Percentiles rank a stretch among this genome's conserved stretches.
phyloP scores from a whole-genome alignment of 2,329 filamentous ascomycete genomes.

The Metarhizium brunneum region DNA sequence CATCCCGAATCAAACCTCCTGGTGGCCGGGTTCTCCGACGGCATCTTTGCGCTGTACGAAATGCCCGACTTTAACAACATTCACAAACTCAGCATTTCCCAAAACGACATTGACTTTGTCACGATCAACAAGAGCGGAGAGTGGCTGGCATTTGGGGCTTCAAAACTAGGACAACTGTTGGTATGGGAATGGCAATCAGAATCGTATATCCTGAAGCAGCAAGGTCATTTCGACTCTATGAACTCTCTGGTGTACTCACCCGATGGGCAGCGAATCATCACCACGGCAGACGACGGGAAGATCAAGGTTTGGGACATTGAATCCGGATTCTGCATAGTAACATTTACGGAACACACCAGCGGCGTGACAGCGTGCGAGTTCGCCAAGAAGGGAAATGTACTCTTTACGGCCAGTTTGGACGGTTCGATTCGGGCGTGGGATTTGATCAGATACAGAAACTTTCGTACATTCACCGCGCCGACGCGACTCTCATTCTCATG shows the following conservation, averaged over 20 bases:
- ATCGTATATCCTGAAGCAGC: slow-evolving; percentile 96
- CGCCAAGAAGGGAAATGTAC: slow-evolving; percentile 85
- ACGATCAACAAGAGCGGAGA: slow-evolving; percentile 91
- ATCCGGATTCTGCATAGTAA: slow-evolving; percentile 95
- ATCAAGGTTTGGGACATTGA: slow-evolving; percentile 97
- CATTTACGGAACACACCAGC: slow-evolving; percentile 93
- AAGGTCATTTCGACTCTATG: slow-evolving; percentile 94
- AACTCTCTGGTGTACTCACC: slow-evolving; percentile 90
- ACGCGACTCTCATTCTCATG: slow-evolving; percentile 87
- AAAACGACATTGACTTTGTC: slow-evolving; percentile 92
- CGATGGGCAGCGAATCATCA: slow-evolving; percentile 87
- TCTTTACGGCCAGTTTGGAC: slow-evolving; percentile 92
- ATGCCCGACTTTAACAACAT: slow-evolving; percentile 94
- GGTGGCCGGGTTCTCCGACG: slow-evolving; percentile 94
- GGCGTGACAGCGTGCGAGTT: slow-evolving; percentile 93
- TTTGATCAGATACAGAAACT: slow-evolving; percentile 90
- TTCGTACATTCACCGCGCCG: slow-evolving; percentile 92
- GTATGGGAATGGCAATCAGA: slow-evolving; percentile 99
- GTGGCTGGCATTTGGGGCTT: slow-evolving; percentile 95
- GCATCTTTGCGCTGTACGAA: slow-evolving; percentile 88
- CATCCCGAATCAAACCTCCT: slow-evolving; percentile 81
- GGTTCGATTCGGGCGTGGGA: slow-evolving; percentile 95
- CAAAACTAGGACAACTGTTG: slow-evolving; percentile 87
- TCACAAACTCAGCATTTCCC: slow-evolving; percentile 85
- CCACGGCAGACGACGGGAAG: slow-evolving; percentile 91